Evolutionary conservation across 164 flowering plant species (phyloP).

Genomic region (Amborella trichopoda): DNA sequence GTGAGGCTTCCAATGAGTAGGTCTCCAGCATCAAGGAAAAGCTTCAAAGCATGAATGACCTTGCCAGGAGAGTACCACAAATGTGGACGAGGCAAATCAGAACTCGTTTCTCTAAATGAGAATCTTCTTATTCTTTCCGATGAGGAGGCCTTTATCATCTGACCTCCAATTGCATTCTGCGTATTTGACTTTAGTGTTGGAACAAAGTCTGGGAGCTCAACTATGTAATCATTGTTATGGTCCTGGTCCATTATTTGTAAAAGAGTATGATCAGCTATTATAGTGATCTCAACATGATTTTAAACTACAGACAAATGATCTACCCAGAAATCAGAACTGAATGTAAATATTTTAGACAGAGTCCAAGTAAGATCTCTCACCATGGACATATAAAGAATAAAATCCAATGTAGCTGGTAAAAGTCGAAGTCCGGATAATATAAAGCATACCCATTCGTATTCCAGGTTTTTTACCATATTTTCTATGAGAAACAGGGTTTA

Average conservation of each 20-base stretch:
- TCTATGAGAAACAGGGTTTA: no score
- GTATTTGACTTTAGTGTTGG: slow-evolving; percentile 31
- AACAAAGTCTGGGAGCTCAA: slow-evolving; percentile 82
- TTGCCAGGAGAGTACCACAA: slow-evolving; percentile 71
- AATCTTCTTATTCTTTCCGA: slow-evolving; percentile 27
- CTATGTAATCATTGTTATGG: slow-evolving; percentile 83
- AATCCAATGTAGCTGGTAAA: no score
- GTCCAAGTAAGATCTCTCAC: no score
- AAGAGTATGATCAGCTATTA: no score
- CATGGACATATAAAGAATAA: no score
- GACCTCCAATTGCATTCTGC: slow-evolving; percentile 8
- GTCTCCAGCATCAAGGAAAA: slow-evolving; percentile 62
- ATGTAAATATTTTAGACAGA: no score
- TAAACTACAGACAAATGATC: no score
- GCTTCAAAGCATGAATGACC: slow-evolving; percentile 44
- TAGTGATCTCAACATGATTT: no score
- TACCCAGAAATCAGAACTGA: no score
- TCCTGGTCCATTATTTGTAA: slow-evolving; percentile 73
- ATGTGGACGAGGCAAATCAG: slow-evolving; percentile 56
- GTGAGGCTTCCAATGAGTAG: slow-evolving; percentile 57
- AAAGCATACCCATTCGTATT: no score
- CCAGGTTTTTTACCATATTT: no score
- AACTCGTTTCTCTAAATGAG: slow-evolving; percentile 25
- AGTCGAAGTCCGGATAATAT: no score
- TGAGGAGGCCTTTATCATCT: slow-evolving; percentile 11